These are phyloP conservation scores for Suillus hirtellus DNA, from an alignment of 768 basidiomycete species.

Conservation along the genomic window DNA sequence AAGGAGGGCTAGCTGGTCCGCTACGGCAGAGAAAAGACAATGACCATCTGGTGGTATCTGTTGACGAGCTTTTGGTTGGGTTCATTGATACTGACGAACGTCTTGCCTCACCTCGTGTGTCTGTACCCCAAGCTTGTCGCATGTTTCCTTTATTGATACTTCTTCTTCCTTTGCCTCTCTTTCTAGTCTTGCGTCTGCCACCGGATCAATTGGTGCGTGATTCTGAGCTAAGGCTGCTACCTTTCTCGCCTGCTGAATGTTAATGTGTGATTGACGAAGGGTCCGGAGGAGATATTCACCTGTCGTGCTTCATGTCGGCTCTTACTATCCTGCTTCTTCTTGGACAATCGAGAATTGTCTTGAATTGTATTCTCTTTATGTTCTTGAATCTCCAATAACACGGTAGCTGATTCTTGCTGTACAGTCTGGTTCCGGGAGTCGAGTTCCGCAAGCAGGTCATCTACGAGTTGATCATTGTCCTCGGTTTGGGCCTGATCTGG, in stretches of 20 bases:
- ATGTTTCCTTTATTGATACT: conserved; percentile 58
- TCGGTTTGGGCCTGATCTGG: conserved; percentile 31
- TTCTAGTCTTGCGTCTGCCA: conserved; percentile 58
- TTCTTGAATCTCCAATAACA: conserved; percentile 49
- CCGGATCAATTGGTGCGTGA: conserved; percentile 53
- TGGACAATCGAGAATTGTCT: conserved; percentile 20
- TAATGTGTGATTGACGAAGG: neutral
- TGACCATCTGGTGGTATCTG: conserved; percentile 95
- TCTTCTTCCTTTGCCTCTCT: conserved; percentile 71
- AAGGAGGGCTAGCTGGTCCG: conserved; percentile 84
- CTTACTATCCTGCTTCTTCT: conserved; percentile 57
- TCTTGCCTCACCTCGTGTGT: conserved; percentile 57
- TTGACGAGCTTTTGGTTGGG: conserved; percentile 4
- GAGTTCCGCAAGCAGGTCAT: conserved; percentile 76
- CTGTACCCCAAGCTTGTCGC: conserved; percentile 64
- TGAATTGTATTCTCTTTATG: conserved; percentile 30
- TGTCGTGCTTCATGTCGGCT: conserved; percentile 69
- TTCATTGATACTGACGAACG: conserved; percentile 6
- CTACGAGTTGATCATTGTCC: conserved; percentile 63
- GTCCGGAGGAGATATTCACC: conserved; percentile 40
- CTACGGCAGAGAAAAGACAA: conserved; percentile 92
- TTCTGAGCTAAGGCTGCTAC: conserved; percentile 62
- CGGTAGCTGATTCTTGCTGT: conserved; percentile 48
- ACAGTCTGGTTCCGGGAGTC: conserved; percentile 58
- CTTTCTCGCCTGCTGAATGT: conserved; percentile 59